phyloP scores from a whole-genome alignment of 2,329 filamentous ascomycete genomes.

The Sarocladium strictum region DNA sequence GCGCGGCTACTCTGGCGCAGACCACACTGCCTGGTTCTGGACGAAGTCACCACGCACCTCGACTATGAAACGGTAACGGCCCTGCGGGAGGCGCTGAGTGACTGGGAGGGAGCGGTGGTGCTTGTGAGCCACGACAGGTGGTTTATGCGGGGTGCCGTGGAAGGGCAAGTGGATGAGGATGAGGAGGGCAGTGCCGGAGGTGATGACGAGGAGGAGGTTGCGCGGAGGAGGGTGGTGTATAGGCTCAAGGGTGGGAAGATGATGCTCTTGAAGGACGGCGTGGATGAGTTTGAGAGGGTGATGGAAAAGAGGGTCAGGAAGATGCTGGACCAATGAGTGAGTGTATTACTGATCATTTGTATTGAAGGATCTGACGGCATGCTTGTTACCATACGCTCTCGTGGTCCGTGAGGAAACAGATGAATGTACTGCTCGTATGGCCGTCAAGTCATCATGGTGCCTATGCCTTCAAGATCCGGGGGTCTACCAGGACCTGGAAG shows the following conservation, averaged over 20 bases:
- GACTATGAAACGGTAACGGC: conserved; percentile 77
- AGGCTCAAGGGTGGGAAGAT: conserved; percentile 53
- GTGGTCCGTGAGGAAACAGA: no score
- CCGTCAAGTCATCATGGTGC: not conserved
- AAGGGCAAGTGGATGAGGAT: conserved; percentile 46
- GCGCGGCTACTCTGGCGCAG: conserved; percentile 62
- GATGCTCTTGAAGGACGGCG: conserved; percentile 50
- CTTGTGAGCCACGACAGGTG: conserved; percentile 79
- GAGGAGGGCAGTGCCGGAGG: conserved; percentile 22
- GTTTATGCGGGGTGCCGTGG: conserved; percentile 68
- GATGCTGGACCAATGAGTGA: conserved; percentile 23
- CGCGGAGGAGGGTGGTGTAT: conserved; percentile 51
- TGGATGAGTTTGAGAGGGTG: conserved; percentile 58
- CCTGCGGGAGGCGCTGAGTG: conserved; percentile 57
- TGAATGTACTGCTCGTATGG: no score
- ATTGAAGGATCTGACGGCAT: no score
- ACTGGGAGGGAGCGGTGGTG: conserved; percentile 69
- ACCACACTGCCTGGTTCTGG: conserved; percentile 69
- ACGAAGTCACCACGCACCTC: conserved; percentile 80
- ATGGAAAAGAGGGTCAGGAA: conserved; percentile 54
- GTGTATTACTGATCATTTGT: no score
- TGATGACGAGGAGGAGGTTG: conserved; percentile 35
- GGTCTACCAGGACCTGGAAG: conserved; percentile 39
- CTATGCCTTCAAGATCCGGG: conserved; percentile 15
- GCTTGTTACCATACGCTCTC: not conserved